These are phyloP conservation scores for Macadamia tetraphylla DNA, from an alignment of 164 flowering plant species.

Conservation along the genomic window DNA sequence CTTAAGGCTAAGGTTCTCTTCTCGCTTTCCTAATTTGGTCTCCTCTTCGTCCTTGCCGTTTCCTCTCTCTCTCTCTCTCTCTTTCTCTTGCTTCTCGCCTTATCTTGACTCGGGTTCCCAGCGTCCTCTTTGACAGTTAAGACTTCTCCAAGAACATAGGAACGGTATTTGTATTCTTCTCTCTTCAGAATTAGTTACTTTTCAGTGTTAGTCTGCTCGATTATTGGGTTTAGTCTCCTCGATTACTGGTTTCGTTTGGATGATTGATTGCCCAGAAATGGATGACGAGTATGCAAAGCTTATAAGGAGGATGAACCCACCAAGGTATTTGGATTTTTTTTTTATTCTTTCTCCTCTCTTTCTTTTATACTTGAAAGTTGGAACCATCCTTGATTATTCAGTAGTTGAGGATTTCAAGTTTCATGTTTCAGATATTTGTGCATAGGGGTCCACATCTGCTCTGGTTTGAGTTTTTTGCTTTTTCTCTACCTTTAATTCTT, in stretches of 20 bases:
- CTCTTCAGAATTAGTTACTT: not conserved
- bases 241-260: not conserved
- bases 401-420: not conserved
- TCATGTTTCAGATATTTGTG: not conserved
- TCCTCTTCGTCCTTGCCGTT: not conserved
- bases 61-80: not conserved
- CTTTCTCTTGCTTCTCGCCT: not conserved
- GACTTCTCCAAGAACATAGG: not conserved
- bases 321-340: conserved; percentile 27
- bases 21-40: not conserved
- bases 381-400: not conserved
- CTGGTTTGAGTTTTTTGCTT: not conserved
- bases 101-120: too few relatives aligned
- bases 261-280: conserved; percentile 18
- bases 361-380: not conserved
- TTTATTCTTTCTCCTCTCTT: not conserved
- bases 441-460: not conserved
- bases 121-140: not conserved
- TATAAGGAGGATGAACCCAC: conserved; percentile 51
- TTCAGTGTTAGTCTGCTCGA: not conserved
- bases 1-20: not conserved
- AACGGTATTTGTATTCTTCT: not conserved
- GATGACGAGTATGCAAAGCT: conserved; percentile 54
- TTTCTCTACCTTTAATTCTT: not conserved
- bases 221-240: not conserved